Evolutionary conservation across 371 early-diverging fungal species (phyloP), one percentile per base, ranked within the genome.

Genomic region (Gilbertella persicaria): DNA sequence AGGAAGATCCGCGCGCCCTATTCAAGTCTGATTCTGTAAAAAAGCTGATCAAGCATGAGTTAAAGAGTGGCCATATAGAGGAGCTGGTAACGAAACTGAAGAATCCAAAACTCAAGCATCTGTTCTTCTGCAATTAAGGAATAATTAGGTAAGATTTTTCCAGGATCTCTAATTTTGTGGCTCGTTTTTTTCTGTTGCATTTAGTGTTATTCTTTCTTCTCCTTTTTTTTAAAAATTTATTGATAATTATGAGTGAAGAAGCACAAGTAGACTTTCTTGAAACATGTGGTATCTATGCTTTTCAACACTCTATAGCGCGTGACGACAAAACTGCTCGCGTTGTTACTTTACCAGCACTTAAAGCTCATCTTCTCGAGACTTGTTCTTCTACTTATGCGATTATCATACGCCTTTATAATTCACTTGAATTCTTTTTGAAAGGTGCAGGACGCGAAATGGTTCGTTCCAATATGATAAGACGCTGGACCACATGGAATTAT

Each of bases 401-500:
- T 5, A 36, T 53, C 4, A 13, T 29, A 3, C 7, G 33, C 5
- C 9, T n/a, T 8, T 54, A 45, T 28, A 19, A 17, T 38, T 38
- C 53, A 28, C 19, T 45, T 9, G 53, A 53, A 29, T 13, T 6
- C 3, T 53, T 53, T 29, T 23, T 54, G 10, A 54, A 46, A 14
- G 30, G 17, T 5, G 21, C 33, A 12, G 55, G 47, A 16, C 55
- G 55, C 30, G 55, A 54, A 10, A 46, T 46, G 16, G 26, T 46
- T 4, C 36, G 55, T 14, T 37, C 40, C 19, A 47, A 41, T 6
- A 12, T 29, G 26, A 13, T 40, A 38, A 19, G 20, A 16, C 23
- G 21, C 12, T 58, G 59, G 59, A 17, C 12, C 5, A 10, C 17
- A 30, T 58, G 46, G 46, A 41, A 47, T 26, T 58, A 41, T 42